These are phyloP conservation scores for Pyrenophora teres DNA, from an alignment of 2,329 filamentous ascomycete genomes.

Conservation along the genomic window DNA sequence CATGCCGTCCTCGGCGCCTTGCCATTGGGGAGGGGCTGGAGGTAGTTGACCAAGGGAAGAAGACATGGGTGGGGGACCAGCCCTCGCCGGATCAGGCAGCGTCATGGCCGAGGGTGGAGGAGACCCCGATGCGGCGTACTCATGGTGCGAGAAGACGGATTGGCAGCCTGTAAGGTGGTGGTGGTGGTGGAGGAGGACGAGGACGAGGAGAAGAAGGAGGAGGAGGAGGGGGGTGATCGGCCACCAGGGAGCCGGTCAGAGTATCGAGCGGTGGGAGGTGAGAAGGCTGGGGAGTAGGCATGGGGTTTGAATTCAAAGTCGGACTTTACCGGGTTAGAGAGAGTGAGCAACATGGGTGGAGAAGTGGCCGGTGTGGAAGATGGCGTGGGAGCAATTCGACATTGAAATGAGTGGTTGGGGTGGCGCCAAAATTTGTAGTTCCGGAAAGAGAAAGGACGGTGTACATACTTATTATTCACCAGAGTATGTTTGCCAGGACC, in stretches of 20 bases:
- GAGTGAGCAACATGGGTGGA: constrained; percentile 56
- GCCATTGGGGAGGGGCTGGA: constrained; percentile 54
- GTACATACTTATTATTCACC: constrained; percentile 45
- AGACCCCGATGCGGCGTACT: constrained; percentile 58
- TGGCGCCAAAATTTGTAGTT: constrained; percentile 34
- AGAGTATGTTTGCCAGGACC: constrained; percentile 39
- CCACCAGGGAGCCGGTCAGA: constrained; percentile 50
- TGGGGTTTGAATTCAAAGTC: constrained; percentile 56
- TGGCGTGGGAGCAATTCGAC: constrained; percentile 32
- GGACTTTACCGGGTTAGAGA: constrained; percentile 54
- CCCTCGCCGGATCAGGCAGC: constrained; percentile 53
- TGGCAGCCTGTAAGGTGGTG: constrained; percentile 44
- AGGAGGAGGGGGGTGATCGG: constrained; percentile 39
- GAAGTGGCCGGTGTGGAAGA: constrained; percentile 20
- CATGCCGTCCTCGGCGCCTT: constrained; percentile 58
- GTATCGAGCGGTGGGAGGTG: constrained; percentile 47
- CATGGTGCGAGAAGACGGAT: constrained; percentile 50
- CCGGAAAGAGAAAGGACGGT: constrained; percentile 42
- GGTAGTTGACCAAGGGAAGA: constrained; percentile 50
- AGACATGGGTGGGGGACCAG: constrained; percentile 41
- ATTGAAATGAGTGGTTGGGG: constrained; percentile 41
- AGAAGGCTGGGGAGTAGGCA: constrained; percentile 54
- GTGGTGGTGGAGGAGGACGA: too few species aligned
- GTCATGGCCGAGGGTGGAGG: constrained; percentile 59
- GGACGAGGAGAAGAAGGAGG: too few species aligned